Evolutionary conservation across 345 rosid species (phyloP).

Genomic region (Lepidium didymum): DNA sequence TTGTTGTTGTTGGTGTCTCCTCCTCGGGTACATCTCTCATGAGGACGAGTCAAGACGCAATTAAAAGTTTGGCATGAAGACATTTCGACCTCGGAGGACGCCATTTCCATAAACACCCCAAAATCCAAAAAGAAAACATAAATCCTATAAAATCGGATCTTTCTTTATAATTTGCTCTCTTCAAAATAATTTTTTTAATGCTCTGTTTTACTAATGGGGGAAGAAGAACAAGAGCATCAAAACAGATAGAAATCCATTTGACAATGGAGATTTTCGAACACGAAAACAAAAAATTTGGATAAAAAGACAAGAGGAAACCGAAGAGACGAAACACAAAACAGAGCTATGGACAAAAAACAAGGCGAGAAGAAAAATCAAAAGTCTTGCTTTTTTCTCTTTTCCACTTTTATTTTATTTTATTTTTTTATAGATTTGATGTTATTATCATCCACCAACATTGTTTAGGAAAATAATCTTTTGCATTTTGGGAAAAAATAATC

Average conservation of each 20-base stretch:
- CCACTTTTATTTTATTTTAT: neutral
- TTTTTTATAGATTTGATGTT: constrained; percentile 7
- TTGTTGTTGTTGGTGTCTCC: constrained; percentile 18
- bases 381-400: constrained; percentile 15
- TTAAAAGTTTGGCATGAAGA: constrained; percentile 53
- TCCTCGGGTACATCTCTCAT: constrained; percentile 35
- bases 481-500: neutral
- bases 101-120: constrained; percentile 39
- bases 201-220: neutral
- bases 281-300: neutral
- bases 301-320: neutral
- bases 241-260: neutral
- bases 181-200: neutral
- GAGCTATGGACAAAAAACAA: constrained; percentile 9
- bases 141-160: constrained; percentile 16
- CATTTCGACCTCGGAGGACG: constrained; percentile 60
- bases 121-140: neutral
- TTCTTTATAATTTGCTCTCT: neutral
- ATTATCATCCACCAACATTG: constrained; percentile 14
- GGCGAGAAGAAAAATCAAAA: neutral
- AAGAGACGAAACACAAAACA: constrained; percentile 22
- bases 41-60: constrained; percentile 45
- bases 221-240: neutral
- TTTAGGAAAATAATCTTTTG: constrained; percentile 8
- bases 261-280: neutral